Conservation (phyloP, 164 flowering plant genomes). For the Nymphaea colorata region DNA sequence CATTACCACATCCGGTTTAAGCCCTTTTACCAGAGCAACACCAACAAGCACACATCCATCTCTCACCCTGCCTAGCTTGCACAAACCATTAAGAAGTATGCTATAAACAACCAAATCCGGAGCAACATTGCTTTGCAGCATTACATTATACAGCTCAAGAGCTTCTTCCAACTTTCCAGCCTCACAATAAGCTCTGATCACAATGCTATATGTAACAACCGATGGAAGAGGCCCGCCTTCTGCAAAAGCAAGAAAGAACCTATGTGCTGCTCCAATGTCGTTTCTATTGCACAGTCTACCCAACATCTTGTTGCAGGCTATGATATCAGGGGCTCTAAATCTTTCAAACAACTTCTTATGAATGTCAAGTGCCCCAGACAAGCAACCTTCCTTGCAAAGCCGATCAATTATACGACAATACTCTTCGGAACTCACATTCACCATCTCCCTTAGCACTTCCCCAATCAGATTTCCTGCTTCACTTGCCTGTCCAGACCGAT, state of each 20-base stretch:
- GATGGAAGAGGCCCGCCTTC: constrained; percentile 30
- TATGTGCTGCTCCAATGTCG: constrained; percentile 13
- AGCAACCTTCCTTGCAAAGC: not conserved
- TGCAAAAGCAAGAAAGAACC: constrained; percentile 17
- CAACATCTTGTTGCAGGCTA: constrained; percentile 32
- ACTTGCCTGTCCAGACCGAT: not conserved
- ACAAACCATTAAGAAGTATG: constrained; percentile 32
- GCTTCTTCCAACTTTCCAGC: constrained; percentile 28
- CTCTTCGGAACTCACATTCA: not conserved
- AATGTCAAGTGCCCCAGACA: not conserved
- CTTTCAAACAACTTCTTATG: constrained; percentile 1
- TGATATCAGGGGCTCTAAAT: constrained; percentile 4
- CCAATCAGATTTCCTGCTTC: not conserved
- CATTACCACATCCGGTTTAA: constrained; percentile 35
- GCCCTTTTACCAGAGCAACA: constrained; percentile 20
- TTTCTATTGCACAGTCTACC: constrained; percentile 20
- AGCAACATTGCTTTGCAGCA: constrained; percentile 22
- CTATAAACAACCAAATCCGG: constrained; percentile 39
- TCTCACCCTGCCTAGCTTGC: constrained; percentile 23
- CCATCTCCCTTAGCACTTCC: not conserved
- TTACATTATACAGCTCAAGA: constrained; percentile 21
- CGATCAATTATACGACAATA: not conserved
- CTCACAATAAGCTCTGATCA: constrained; percentile 28
- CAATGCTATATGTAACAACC: constrained; percentile 30
- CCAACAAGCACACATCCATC: constrained; percentile 26